Evolutionary conservation across 805 yeast genomes (phyloP).

Genomic region (Candida tallmaniae): DNA sequence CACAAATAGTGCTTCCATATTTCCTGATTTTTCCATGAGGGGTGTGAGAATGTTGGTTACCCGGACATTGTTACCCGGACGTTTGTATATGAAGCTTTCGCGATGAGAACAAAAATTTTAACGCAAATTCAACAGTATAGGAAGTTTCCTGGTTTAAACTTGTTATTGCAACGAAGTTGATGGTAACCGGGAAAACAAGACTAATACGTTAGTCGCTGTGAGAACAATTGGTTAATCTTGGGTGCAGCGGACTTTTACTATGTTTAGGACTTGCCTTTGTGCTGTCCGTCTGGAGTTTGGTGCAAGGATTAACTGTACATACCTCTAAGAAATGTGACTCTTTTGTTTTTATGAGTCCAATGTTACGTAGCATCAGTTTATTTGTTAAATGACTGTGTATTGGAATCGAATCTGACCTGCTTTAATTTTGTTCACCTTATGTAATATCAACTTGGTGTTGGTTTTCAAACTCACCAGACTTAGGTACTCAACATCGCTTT

Average conservation of each 20-base stretch:
- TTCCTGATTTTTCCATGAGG: too few relatives aligned
- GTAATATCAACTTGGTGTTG: too few relatives aligned
- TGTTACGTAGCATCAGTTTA: too few relatives aligned
- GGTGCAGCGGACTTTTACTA: conserved; percentile 66
- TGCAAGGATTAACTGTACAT: conserved; percentile 62
- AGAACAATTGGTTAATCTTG: conserved; percentile 61
- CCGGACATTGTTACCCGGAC: conserved; percentile 4
- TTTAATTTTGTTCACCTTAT: too few relatives aligned
- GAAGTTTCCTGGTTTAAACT: conserved; percentile 5
- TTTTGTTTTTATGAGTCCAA: too few relatives aligned
- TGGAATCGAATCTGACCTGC: too few relatives aligned
- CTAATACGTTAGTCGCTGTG: conserved; percentile 53
- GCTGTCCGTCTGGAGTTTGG: conserved; percentile 67
- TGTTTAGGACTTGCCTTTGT: conserved; percentile 71
- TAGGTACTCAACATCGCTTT: too few relatives aligned
- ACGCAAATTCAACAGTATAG: conserved; percentile 50
- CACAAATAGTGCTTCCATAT: too few relatives aligned
- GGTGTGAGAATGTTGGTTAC: too few relatives aligned
- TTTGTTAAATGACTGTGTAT: too few relatives aligned
- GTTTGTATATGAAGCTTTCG: not conserved
- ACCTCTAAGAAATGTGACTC: too few relatives aligned
- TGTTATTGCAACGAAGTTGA: conserved; percentile 44
- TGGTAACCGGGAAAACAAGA: conserved; percentile 55
- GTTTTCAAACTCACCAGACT: too few relatives aligned
- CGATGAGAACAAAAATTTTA: conserved; percentile 5